phyloP scores from a whole-genome alignment of 2,329 filamentous ascomycete species.

The Cephalotrichum gorgonifer region DNA sequence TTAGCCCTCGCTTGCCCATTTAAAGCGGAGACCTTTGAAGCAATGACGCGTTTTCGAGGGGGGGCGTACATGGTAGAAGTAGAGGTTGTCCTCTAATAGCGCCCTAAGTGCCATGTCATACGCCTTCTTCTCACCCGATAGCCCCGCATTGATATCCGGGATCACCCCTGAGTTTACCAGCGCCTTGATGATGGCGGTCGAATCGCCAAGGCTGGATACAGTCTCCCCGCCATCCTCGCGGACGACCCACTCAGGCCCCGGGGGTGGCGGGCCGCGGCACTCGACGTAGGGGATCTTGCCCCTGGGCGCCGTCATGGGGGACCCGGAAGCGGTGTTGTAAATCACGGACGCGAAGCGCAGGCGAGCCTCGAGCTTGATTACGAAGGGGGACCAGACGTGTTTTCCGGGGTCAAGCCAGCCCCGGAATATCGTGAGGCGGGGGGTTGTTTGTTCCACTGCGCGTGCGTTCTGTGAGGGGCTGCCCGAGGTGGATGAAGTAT shows the following conservation, averaged over 20 bases:
- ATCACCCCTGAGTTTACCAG: constrained; percentile 25
- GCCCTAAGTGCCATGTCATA: constrained; percentile 42
- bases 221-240: neutral
- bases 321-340: constrained; percentile 36
- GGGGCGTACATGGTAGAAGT: constrained; percentile 36
- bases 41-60: neutral
- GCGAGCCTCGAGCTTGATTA: constrained; percentile 51
- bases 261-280: constrained; percentile 10
- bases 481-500: too few relatives aligned
- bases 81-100: constrained; percentile 49
- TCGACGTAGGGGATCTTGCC: constrained; percentile 52
- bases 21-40: neutral
- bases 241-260: neutral
- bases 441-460: neutral
- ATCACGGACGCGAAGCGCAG: constrained; percentile 39
- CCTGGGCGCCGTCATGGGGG: constrained; percentile 32
- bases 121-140: constrained; percentile 27
- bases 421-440: neutral
- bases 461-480: too few relatives aligned
- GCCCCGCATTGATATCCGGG: constrained; percentile 33
- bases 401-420: neutral
- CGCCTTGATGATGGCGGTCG: constrained; percentile 37
- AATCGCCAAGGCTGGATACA: constrained; percentile 32
- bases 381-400: constrained; percentile 51
- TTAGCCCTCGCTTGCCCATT: neutral